phyloP scores from a whole-genome alignment of 768 basidiomycete genomes.

The Agaricus blazei region DNA sequence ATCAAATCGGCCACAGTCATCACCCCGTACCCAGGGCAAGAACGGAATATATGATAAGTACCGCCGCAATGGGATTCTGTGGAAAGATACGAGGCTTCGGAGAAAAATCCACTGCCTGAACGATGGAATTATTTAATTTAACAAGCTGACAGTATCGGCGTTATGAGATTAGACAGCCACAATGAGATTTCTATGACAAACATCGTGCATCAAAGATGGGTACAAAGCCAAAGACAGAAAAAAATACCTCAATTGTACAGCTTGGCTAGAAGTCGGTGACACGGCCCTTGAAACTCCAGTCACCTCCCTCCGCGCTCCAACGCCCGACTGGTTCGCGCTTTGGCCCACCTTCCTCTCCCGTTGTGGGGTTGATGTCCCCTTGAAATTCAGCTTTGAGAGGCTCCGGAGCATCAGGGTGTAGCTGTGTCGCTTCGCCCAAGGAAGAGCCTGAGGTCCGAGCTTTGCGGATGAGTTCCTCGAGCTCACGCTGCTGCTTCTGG shows the following conservation, averaged over 20 bases:
- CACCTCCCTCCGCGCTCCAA: slow-evolving; percentile 56
- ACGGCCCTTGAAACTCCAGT: slow-evolving; percentile 90
- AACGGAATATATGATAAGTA: no score
- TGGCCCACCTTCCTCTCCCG: slow-evolving; percentile 84
- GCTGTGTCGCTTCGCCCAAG: slow-evolving; percentile 29
- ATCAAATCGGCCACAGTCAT: no score
- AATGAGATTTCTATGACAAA: neutral
- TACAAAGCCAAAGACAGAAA: neutral
- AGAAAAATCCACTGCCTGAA: no score
- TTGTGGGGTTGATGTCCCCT: slow-evolving; percentile 74
- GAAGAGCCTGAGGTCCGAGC: slow-evolving; percentile 36
- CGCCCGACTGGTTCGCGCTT: slow-evolving; percentile 75
- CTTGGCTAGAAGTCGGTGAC: slow-evolving; percentile 72
- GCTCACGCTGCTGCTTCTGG: slow-evolving; percentile 72
- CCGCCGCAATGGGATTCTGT: no score
- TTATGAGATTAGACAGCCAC: neutral
- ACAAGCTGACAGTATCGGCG: neutral
- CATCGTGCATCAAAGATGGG: neutral
- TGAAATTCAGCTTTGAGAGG: slow-evolving; percentile 66
- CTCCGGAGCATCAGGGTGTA: slow-evolving; percentile 66
- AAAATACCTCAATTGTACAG: no score
- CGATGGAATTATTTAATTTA: neutral
- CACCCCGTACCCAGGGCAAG: no score
- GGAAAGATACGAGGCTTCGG: no score
- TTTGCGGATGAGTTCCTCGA: slow-evolving; percentile 74